Evolutionary conservation across 148 eudicot genomes (phyloP).

Genomic region (Polygonum aviculare): DNA sequence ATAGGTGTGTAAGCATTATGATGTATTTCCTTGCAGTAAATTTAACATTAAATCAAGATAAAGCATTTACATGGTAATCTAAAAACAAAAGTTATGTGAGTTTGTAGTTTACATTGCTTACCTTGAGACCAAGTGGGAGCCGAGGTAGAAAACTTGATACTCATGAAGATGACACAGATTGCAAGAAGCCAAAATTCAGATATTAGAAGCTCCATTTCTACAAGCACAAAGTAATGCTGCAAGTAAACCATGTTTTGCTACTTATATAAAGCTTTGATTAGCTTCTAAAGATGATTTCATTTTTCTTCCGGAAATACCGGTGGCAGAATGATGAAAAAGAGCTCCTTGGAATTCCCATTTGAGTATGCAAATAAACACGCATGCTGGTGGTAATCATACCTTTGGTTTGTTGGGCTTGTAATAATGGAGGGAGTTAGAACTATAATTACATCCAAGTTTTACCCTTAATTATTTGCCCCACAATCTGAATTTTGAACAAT

Average conservation of each 20-base stretch:
- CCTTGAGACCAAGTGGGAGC: slow-evolving; percentile 21
- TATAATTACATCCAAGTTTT: background rate
- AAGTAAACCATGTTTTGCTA: background rate
- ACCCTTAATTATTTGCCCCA: slow-evolving; percentile 5
- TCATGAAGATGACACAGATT: slow-evolving; percentile 14
- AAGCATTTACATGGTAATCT: too few relatives aligned
- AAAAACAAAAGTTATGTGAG: background rate
- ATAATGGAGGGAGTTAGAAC: slow-evolving; percentile 2
- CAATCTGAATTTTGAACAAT: background rate
- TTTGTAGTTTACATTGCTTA: background rate
- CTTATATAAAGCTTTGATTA: slow-evolving; percentile 4
- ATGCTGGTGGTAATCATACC: slow-evolving; percentile 1
- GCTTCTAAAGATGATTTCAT: background rate
- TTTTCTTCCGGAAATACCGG: slow-evolving; percentile 1
- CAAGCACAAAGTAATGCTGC: background rate
- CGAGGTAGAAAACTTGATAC: slow-evolving; percentile 13
- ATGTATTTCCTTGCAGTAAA: too few relatives aligned
- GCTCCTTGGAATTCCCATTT: background rate
- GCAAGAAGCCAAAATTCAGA: slow-evolving; percentile 15
- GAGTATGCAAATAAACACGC: background rate
- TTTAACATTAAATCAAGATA: too few relatives aligned
- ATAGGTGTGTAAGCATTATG: too few relatives aligned
- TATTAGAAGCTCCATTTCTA: slow-evolving; percentile 20
- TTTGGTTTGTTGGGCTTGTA: slow-evolving; percentile 1
- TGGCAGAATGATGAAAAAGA: background rate